These are phyloP conservation scores for Pseudozyma thailandica DNA, from an alignment of 1,284 basidiomycete genomes.

Conservation along the genomic window DNA sequence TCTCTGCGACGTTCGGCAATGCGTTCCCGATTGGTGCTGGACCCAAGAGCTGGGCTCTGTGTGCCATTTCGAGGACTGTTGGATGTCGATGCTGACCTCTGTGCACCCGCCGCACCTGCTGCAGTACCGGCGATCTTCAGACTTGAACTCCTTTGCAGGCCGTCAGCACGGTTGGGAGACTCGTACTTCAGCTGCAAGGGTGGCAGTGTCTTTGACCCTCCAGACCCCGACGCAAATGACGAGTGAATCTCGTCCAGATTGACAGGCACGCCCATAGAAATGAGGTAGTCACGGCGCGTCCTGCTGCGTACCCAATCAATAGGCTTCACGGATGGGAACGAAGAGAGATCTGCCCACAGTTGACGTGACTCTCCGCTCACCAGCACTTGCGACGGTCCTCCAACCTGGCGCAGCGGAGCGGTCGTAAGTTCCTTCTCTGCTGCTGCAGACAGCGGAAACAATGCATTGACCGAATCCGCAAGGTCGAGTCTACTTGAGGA, in stretches of 20 bases:
- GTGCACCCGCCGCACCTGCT: slow-evolving; percentile 9
- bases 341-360: slow-evolving; percentile 30
- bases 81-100: slow-evolving; percentile 32
- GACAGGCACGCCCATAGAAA: slow-evolving; percentile 64
- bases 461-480: slow-evolving; percentile 11
- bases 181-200: slow-evolving; percentile 58
- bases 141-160: slow-evolving; percentile 30
- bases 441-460: slow-evolving; percentile 32
- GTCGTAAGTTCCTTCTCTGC: slow-evolving; percentile 30
- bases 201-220: slow-evolving; percentile 38
- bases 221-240: slow-evolving; percentile 24
- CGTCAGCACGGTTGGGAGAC: slow-evolving; percentile 6
- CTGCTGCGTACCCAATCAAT: slow-evolving; percentile 62
- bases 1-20: slow-evolving; percentile 54
- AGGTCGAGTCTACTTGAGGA: slow-evolving; percentile 28
- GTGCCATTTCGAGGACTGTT: slow-evolving; percentile 45
- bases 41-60: slow-evolving; percentile 35
- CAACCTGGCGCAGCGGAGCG: slow-evolving; percentile 50
- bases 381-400: slow-evolving; percentile 55
- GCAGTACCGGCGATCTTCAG: slow-evolving; percentile 12
- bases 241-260: slow-evolving; percentile 64
- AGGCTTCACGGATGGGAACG: slow-evolving; percentile 46
- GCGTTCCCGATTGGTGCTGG: slow-evolving; percentile 39
- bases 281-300: slow-evolving; percentile 61
- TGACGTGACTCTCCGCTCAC: slow-evolving; percentile 39